Evolutionary conservation across 768 basidiomycete species (phyloP).

Genomic region (Sutorius australiensis): DNA sequence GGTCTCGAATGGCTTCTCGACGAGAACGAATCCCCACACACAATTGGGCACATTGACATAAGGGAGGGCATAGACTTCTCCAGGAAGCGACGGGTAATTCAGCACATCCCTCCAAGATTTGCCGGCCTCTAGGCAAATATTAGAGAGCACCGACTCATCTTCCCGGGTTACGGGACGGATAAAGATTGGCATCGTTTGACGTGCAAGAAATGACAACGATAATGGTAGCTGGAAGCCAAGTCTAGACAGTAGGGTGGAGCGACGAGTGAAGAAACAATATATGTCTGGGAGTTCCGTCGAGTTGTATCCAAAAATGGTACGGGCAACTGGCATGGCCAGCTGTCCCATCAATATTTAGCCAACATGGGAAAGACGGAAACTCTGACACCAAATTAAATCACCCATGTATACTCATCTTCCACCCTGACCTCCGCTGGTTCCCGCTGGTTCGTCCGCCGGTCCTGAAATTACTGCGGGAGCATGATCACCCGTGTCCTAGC

Average conservation of each 20-base stretch:
- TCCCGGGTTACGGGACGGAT: slow-evolving; percentile 54
- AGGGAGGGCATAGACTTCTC: slow-evolving; percentile 71
- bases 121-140: slow-evolving; percentile 73
- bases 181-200: slow-evolving; percentile 33
- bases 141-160: slow-evolving; percentile 59
- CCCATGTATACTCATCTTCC: background rate
- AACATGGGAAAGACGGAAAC: background rate
- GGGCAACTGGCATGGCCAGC: no score
- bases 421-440: slow-evolving; percentile 18
- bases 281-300: background rate
- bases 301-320: background rate
- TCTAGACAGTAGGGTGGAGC: background rate
- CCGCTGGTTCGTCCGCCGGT: slow-evolving; percentile 26
- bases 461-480: slow-evolving; percentile 26
- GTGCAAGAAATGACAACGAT: background rate
- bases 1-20: slow-evolving; percentile 36
- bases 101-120: slow-evolving; percentile 60
- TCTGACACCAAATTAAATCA: no score
- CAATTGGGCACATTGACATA: slow-evolving; percentile 60
- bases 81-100: slow-evolving; percentile 60
- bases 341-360: slow-evolving; percentile 14
- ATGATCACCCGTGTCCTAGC: background rate
- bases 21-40: slow-evolving; percentile 74
- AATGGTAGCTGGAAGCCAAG: background rate
- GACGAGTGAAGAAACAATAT: background rate